Evolutionary conservation across 2,329 filamentous ascomycete species (phyloP).

Genomic region (Spiromastix sp.): DNA sequence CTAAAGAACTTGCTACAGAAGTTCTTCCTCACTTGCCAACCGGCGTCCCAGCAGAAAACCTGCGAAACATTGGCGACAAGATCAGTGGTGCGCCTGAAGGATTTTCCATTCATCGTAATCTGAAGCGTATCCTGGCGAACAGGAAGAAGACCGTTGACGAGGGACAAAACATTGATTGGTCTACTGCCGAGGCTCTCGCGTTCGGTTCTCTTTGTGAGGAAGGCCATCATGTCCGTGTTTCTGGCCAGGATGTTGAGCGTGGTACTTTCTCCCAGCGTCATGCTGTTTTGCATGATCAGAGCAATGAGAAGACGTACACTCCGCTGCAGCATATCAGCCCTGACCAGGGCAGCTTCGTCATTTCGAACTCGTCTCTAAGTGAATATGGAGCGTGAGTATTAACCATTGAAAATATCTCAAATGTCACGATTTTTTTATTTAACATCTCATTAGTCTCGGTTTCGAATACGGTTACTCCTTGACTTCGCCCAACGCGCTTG

Average conservation of each 20-base stretch:
- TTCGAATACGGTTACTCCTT: constrained; percentile 99
- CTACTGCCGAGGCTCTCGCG: constrained; percentile 89
- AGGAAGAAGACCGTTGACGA: constrained; percentile 87
- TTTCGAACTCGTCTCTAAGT: constrained; percentile 85
- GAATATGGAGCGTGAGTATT: constrained; percentile 53
- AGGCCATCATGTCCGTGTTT: constrained; percentile 94
- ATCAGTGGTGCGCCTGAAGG: constrained; percentile 72
- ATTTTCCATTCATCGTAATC: constrained; percentile 85
- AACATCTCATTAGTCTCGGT: constrained; percentile 62
- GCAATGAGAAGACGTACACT: constrained; percentile 84
- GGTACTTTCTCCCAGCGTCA: constrained; percentile 98
- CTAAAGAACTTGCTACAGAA: constrained; percentile 91
- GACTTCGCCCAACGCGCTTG: constrained; percentile 89
- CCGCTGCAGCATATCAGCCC: constrained; percentile 81
- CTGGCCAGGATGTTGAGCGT: constrained; percentile 97
- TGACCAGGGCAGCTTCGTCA: constrained; percentile 91
- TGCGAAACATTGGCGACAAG: constrained; percentile 72
- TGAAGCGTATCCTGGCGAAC: constrained; percentile 88
- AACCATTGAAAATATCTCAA: neutral
- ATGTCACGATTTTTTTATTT: constrained; percentile 11
- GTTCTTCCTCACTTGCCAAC: constrained; percentile 87
- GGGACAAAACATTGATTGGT: constrained; percentile 93
- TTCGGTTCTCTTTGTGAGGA: constrained; percentile 86
- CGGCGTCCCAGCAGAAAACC: constrained; percentile 58
- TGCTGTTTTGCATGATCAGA: constrained; percentile 94